Conservation (phyloP, 495 filamentous ascomycete genomes). For the Annulohypoxylon maeteangense region DNA sequence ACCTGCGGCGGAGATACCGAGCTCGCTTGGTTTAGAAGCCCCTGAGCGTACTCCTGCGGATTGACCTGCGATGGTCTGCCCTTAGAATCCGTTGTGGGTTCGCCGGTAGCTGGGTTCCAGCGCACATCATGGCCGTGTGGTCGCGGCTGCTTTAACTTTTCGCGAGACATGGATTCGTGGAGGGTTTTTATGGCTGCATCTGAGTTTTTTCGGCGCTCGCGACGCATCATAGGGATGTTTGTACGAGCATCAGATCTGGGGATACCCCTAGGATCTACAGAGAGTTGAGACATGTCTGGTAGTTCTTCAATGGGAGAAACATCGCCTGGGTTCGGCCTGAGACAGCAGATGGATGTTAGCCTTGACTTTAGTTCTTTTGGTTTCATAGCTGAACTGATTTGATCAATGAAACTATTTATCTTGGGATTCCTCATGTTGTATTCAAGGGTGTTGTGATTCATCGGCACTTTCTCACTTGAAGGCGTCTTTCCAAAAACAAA, state of each 20-base stretch:
- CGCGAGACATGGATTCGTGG: conserved; percentile 48
- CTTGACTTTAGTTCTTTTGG: conserved; percentile 3
- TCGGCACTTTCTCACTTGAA: not conserved
- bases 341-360: conserved; percentile 41
- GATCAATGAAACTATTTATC: conserved; percentile 4
- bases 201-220: conserved; percentile 57
- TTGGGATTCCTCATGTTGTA: not conserved
- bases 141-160: conserved; percentile 44
- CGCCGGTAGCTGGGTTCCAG: conserved; percentile 64
- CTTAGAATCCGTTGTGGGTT: conserved; percentile 55
- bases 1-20: conserved; percentile 40
- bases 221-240: conserved; percentile 63
- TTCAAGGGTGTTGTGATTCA: conserved; percentile 15
- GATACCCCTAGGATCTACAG: conserved; percentile 32
- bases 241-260: conserved; percentile 41
- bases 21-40: conserved; percentile 46
- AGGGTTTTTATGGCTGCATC: conserved; percentile 48
- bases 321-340: conserved; percentile 50
- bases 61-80: conserved; percentile 60
- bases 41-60: conserved; percentile 56
- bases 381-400: conserved; percentile 1
- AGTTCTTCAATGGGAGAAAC: conserved; percentile 66
- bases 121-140: conserved; percentile 48
- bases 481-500: conserved; percentile 17
- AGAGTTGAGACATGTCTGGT: conserved; percentile 49